Base-by-base conservation (phyloP, 345 rosid species). In the Cardamine resedifolia region DNA sequence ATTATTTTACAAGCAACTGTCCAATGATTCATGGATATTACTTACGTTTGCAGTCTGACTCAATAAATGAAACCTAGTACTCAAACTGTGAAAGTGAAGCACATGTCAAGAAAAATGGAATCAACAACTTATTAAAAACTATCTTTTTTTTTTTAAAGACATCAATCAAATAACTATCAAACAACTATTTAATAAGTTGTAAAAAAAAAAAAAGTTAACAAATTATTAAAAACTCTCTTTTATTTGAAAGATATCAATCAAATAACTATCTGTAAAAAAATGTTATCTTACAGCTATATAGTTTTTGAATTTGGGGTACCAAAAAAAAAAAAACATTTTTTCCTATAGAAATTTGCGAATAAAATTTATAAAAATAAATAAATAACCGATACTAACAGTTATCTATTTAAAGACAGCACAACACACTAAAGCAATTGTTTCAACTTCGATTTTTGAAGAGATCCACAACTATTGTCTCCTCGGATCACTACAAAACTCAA, bases 401-500 rank as follows among this genome's bases (percentile, higher is more conserved):
- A n/a, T n/a, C n/a, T n/a, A 23, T 20, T 71, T 3, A 18, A 51
- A 21, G 19, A n/a, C n/a, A n/a, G 27, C 47, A 64, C 56, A 55
- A 51, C 9, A 72, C 48, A 58, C 30, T 19, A 59, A 58, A 12
- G 0, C 23, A 55, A 41, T 20, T 19, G 33, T 15, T 14, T 30
- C 1, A 27, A 15, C 21, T 55, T 56, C 16, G 6, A 27, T 27
- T 20, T 26, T 53, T 27, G 4, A 31, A 57, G 43, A 64, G 66
- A 38, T 64, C 52, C 20, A 43, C 19, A 6, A 34, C 10, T 68
- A 51, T 38, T 63, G 60, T 56, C 65, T 59, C 52, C 57, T 68
- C 12, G 9, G 52, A 36, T 64, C 69, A 72, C 39, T 44, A 66
- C 53, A 72, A 68, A 83, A 84, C 56, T 92, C 90, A 71, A 79